Evolutionary conservation across 257 asterid species (phyloP).

Genomic region (Nicotiana sylvestris): DNA sequence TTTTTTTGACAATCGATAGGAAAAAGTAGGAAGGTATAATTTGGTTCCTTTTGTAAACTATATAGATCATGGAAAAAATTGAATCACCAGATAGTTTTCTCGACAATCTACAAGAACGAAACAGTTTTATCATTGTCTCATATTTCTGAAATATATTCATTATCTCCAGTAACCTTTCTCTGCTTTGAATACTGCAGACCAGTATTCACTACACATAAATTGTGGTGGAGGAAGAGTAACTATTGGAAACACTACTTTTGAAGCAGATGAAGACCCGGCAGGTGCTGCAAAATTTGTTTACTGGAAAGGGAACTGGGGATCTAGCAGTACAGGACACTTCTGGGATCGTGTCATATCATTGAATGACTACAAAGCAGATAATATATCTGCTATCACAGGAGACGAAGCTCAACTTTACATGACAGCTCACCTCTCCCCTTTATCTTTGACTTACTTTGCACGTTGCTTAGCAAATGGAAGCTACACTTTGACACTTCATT

Average conservation of each 20-base stretch:
- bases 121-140: background rate
- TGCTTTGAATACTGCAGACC: slow-evolving; percentile 23
- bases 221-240: slow-evolving; percentile 38
- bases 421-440: slow-evolving; percentile 48
- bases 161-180: background rate
- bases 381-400: slow-evolving; percentile 33
- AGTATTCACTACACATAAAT: slow-evolving; percentile 43
- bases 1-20: background rate
- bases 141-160: background rate
- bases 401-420: slow-evolving; percentile 36
- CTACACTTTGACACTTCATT: slow-evolving; percentile 56
- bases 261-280: slow-evolving; percentile 33
- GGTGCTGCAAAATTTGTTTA: slow-evolving; percentile 38
- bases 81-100: background rate
- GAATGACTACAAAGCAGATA: slow-evolving; percentile 25
- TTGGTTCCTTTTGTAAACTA: background rate
- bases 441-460: slow-evolving; percentile 55
- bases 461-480: slow-evolving; percentile 64
- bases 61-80: background rate
- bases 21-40: background rate
- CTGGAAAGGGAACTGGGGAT: slow-evolving; percentile 40
- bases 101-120: background rate
- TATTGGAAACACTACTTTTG: slow-evolving; percentile 29
- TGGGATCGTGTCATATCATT: slow-evolving; percentile 12
- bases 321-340: slow-evolving; percentile 48